phyloP scores from a whole-genome alignment of 192 early-diverging fungal genomes.

The Allomyces macrogynus region DNA sequence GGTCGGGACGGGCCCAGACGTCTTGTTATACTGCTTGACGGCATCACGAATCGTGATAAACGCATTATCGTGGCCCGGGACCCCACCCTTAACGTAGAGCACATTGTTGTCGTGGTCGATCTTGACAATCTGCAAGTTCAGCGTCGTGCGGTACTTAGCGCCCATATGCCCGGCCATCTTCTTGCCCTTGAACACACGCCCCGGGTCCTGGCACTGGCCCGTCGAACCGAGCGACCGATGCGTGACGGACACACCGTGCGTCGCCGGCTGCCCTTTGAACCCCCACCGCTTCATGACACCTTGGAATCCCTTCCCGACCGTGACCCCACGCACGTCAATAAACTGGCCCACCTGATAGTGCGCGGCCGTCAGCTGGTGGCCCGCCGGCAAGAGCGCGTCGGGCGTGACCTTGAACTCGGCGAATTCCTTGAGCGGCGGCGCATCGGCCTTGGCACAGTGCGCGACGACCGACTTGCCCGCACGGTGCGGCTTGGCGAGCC shows the following conservation, averaged over 20 bases:
- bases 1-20: not conserved
- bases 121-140: conserved; percentile 65
- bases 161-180: conserved; percentile 98
- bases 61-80: conserved; percentile 70
- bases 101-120: conserved; percentile 69
- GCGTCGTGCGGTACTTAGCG: conserved; percentile 54
- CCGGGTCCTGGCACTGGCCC: conserved; percentile 64
- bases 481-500: conserved; percentile 33
- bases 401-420: conserved; percentile 64
- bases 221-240: conserved; percentile 79
- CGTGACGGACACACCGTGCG: conserved; percentile 78
- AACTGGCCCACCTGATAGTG: conserved; percentile 93
- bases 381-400: conserved; percentile 60
- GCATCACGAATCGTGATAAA: conserved; percentile 76
- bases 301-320: conserved; percentile 82
- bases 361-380: conserved; percentile 48
- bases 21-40: conserved; percentile 40
- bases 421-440: conserved; percentile 57
- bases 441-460: conserved; percentile 48
- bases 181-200: conserved; percentile 83
- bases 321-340: conserved; percentile 50
- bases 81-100: conserved; percentile 78
- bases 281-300: conserved; percentile 96
- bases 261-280: conserved; percentile 75
- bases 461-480: conserved; percentile 47